These are phyloP conservation scores for Dictyostelium brefeldianum DNA, from an alignment of 78 protist genomes.

Conservation along the genomic window DNA sequence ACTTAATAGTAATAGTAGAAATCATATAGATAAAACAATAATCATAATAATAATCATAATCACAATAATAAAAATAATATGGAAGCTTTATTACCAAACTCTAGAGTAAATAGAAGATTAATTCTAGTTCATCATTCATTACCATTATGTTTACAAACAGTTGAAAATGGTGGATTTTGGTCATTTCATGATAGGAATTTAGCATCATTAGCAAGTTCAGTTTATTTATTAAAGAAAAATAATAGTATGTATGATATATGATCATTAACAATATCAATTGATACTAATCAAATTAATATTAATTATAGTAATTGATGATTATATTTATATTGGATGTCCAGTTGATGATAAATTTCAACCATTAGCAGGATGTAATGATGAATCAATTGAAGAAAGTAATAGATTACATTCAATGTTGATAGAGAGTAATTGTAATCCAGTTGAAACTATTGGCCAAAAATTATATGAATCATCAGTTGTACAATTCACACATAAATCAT, in stretches of 20 bases:
- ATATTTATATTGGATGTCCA: constrained; percentile 75
- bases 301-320: constrained; percentile 16
- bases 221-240: constrained; percentile 34
- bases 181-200: constrained; percentile 67
- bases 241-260: constrained; percentile 40
- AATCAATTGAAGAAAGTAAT: constrained; percentile 1
- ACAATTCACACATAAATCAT: constrained; percentile 27
- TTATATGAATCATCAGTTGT: constrained; percentile 51
- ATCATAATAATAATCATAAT: not conserved
- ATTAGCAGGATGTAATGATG: constrained; percentile 1
- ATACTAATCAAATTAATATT: not conserved
- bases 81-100: constrained; percentile 27
- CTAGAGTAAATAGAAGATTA: not conserved
- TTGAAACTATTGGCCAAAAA: not conserved
- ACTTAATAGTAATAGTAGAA: not conserved
- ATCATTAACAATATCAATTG: not conserved
- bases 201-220: constrained; percentile 35
- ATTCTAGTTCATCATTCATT: constrained; percentile 44
- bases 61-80: not conserved
- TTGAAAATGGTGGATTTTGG: constrained; percentile 42
- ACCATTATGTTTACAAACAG: constrained; percentile 36
- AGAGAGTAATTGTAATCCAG: constrained; percentile 23
- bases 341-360: not conserved
- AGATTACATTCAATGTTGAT: not conserved
- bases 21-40: not conserved